Evolutionary conservation across 805 yeast genomes (phyloP).

Genomic region (Saturnispora diversa): DNA sequence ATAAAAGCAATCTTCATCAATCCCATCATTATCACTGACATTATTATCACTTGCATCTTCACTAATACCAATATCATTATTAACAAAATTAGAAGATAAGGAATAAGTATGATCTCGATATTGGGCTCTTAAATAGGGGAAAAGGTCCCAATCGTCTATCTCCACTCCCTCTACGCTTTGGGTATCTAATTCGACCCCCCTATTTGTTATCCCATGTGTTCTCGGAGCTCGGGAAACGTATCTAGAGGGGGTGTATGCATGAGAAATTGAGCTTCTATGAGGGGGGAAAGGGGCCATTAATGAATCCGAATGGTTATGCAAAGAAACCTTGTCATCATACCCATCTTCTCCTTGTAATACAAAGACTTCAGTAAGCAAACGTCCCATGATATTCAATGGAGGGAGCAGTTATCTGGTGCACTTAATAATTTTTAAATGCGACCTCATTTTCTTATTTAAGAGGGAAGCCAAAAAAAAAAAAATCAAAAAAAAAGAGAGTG

Average conservation of each 20-base stretch:
- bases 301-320: no score
- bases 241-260: slow-evolving; percentile 2
- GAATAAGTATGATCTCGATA: background rate
- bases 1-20: background rate
- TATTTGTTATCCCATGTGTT: no score
- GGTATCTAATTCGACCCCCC: no score
- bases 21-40: slow-evolving; percentile 1
- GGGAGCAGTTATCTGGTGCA: no score
- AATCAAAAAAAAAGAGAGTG: no score
- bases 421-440: no score
- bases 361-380: slow-evolving; percentile 10
- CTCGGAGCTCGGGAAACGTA: no score
- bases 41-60: slow-evolving; percentile 1
- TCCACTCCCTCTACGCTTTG: no score
- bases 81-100: slow-evolving; percentile 1
- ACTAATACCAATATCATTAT: background rate
- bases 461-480: background rate
- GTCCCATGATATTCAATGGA: no score
- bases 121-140: slow-evolving; percentile 1
- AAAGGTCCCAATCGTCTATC: slow-evolving; percentile 4
- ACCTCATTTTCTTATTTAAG: background rate
- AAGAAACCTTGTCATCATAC: background rate
- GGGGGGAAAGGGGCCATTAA: background rate
- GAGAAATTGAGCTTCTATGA: slow-evolving; percentile 1
- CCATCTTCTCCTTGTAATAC: background rate